Evolutionary conservation across 1,284 basidiomycete species (phyloP), one percentile per base, ranked within the genome.

Genomic region (Hymenochaete sp.): DNA sequence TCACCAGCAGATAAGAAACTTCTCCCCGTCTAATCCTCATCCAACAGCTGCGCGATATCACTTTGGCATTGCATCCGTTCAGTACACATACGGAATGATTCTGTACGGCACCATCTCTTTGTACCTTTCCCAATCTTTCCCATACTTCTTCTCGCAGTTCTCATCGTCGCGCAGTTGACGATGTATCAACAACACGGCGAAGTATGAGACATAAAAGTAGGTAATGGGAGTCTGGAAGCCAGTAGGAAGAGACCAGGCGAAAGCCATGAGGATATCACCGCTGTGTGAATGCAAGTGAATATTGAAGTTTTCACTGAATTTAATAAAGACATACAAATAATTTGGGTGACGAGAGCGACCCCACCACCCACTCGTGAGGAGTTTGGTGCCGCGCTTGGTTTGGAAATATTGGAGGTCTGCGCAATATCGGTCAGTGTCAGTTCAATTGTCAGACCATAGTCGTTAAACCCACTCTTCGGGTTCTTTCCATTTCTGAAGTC

Each of bases 301-400:
- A 21, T 44, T 22, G 47, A 16, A 4, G n/a, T 47, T 35, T 21
- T 42, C 8, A 25, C 21, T 32, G 13, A 39, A n/a, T 35, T 11
- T 6, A 25, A 38, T 13, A 40, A 19, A 35, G 26, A 41, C 85
- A 57, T 56, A 85, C 84, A 93, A 62, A 63, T 93, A 93, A 59
- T 93, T 95, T 13, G 96, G 96, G 65, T 98, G 96, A 39, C 90
- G 77, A 1, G 87, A 95, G 32, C 76, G 65, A 13, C 93, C 95
- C 96, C 96, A 99, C 96, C 95, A 98, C 8, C 96, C 96, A 8
- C 87, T 88, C 16, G 82, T 96, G 36, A 99, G 70, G 28, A 99
- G 73, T 62, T 92, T 95, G 4, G 90, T 85, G 9, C 96, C 96
- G 10, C 79, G 74, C 53, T 82, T 75, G 1, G 95, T 98, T 44